Percentiles rank a stretch among this genome's conserved stretches.
Conservation (phyloP, 2,329 filamentous ascomycete genomes). For the Cladophialophora chaetospira region DNA sequence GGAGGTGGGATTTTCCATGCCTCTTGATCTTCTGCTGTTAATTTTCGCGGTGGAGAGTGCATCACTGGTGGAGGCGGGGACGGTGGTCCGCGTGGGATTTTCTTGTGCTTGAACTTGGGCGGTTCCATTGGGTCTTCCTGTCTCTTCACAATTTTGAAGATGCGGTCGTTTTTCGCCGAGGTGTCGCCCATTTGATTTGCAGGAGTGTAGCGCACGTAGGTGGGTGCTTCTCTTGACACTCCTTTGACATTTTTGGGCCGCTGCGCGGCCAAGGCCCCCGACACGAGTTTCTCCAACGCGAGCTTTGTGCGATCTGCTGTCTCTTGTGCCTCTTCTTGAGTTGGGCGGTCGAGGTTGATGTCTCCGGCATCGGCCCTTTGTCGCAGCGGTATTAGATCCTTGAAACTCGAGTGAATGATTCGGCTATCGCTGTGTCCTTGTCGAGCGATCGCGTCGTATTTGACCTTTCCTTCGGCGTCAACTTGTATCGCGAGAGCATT, state of each 20-base stretch:
- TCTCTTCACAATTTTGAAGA: conserved; percentile 97
- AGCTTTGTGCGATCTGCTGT: conserved; percentile 87
- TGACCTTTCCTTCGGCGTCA: conserved; percentile 86
- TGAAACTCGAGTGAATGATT: conserved; percentile 93
- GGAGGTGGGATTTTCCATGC: conserved; percentile 91
- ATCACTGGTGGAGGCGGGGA: conserved; percentile 91
- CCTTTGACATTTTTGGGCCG: conserved; percentile 92
- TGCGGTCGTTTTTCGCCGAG: conserved; percentile 84
- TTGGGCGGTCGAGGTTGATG: conserved; percentile 81
- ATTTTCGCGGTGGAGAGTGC: conserved; percentile 89
- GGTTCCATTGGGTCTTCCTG: conserved; percentile 96
- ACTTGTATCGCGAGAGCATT: conserved; percentile 94
- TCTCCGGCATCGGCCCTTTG: conserved; percentile 93
- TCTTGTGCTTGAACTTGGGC: conserved; percentile 98
- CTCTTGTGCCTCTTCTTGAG: conserved; percentile 77
- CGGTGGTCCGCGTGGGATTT: conserved; percentile 85
- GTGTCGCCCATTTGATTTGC: conserved; percentile 94
- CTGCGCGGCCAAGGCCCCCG: conserved; percentile 84
- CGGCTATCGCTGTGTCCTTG: conserved; percentile 82
- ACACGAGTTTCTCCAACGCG: conserved; percentile 78
- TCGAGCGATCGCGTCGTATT: conserved; percentile 92
- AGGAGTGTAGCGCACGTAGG: conserved; percentile 93
- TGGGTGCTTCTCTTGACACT: conserved; percentile 78
- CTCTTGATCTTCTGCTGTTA: conserved; percentile 96
- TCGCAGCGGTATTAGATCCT: conserved; percentile 89